A percentile compares a stretch with the other conserved stretches of the same genome.
phyloP scores from a whole-genome alignment of 2,329 filamentous ascomycete species.

The Fusarium dimerum region DNA sequence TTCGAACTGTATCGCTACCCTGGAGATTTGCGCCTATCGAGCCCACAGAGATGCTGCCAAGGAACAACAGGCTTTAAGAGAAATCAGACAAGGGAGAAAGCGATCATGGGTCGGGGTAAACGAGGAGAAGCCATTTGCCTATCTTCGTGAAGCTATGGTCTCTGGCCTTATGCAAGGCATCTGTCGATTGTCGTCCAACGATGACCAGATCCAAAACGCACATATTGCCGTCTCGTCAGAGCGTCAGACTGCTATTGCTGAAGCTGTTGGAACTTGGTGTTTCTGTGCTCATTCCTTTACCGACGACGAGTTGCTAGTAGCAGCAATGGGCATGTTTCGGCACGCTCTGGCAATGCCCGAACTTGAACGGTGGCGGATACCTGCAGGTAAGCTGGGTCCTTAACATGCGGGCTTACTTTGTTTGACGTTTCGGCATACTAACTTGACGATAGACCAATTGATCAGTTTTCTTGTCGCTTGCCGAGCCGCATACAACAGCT shows the following conservation, averaged over 20 bases:
- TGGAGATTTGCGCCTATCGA: slow-evolving; percentile 83
- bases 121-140: slow-evolving; percentile 83
- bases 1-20: slow-evolving; percentile 69
- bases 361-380: slow-evolving; percentile 76
- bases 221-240: slow-evolving; percentile 68
- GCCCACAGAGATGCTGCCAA: slow-evolving; percentile 74
- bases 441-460: slow-evolving; percentile 66
- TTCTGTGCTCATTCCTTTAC: slow-evolving; percentile 89
- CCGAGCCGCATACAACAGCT: slow-evolving; percentile 91
- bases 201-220: slow-evolving; percentile 64
- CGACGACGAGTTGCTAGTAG: slow-evolving; percentile 88
- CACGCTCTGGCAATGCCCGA: slow-evolving; percentile 84
- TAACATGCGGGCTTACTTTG: no score
- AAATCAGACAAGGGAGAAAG: slow-evolving; percentile 74
- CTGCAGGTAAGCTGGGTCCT: slow-evolving; percentile 60
- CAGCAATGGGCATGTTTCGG: slow-evolving; percentile 83
- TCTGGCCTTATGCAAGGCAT: slow-evolving; percentile 88
- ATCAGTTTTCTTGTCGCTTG: slow-evolving; percentile 85
- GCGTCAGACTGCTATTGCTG: slow-evolving; percentile 65
- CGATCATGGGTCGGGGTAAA: slow-evolving; percentile 89
- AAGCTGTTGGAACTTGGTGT: slow-evolving; percentile 75
- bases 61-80: slow-evolving; percentile 71
- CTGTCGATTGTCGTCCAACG: slow-evolving; percentile 67
- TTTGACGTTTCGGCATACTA: slow-evolving; percentile 33
- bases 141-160: slow-evolving; percentile 91